Base-by-base conservation (phyloP, 345 rosid genomes). In the Conringia planisiliqua region DNA sequence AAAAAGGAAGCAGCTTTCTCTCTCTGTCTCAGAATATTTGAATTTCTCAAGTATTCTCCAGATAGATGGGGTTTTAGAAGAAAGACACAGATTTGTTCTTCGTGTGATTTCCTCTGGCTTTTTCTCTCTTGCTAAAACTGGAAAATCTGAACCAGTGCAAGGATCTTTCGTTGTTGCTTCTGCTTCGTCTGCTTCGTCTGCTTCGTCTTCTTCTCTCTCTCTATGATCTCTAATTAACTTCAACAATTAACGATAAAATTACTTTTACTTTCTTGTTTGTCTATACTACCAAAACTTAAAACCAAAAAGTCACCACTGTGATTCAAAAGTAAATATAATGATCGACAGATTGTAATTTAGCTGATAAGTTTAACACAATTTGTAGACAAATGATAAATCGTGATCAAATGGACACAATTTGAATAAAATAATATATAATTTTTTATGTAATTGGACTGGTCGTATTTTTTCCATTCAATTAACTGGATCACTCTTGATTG, bases 111-210 rank as follows among this genome's bases (percentile, higher is more conserved):
- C 55, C 14, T 24, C 22, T 56, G 16, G 30, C 2, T 52, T 69
- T 20, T 57, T 46, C 4, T 55, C n/a, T 61, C 6, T 69, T 54
- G 26, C 51, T n/a, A 46, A 57, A 47, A 57, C 35, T 58, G 9
- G 36, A 62, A 38, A 76, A 70, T 70, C 71, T 54, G 33, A 69
- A 52, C 18, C 26, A 76, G 71, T 63, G 66, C 56, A 17, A 69
- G 13, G 68, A 71, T 70, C 68, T 77, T 77, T 77, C 55, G 27
- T 12, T 29, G 66, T 17, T 67, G 73, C 50, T 70, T 58, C 71
- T 70, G 63, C 74, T 5, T 44, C 66, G n/a, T 60, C 68, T 13
- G 24, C 71, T 6, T 7, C 48, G 16, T 4, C 62, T 17, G 12
- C 61, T n/a, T 55, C 38, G n/a, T 36, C 58, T 70, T 20, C 32